These are phyloP conservation scores for Dalbergia cochinchinensis DNA, from an alignment of 306 rosid species.

Conservation along the genomic window DNA sequence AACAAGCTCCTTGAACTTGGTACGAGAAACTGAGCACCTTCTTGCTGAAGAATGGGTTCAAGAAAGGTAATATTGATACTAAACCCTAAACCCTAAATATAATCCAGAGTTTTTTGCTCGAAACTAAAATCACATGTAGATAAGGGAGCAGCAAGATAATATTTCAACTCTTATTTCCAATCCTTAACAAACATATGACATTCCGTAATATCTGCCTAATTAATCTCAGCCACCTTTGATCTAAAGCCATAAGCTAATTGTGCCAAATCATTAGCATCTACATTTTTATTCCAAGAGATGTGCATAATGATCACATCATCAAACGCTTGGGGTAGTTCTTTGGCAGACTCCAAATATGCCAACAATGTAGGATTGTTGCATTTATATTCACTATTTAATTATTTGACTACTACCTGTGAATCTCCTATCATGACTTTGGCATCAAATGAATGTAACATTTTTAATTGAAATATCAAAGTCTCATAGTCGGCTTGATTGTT, in stretches of 20 bases:
- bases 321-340: background rate
- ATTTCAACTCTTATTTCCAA: background rate
- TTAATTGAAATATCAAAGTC: too few relatives aligned
- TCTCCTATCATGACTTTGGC: background rate
- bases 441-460: background rate
- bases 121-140: too few relatives aligned
- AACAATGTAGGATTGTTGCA: too few relatives aligned
- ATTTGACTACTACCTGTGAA: background rate
- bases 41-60: too few relatives aligned
- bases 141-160: background rate
- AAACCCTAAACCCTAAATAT: too few relatives aligned
- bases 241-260: background rate
- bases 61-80: too few relatives aligned
- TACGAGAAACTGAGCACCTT: too few relatives aligned
- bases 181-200: too few relatives aligned
- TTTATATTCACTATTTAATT: background rate
- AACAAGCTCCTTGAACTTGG: too few relatives aligned
- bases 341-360: background rate
- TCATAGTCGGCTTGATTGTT: background rate
- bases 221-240: too few relatives aligned
- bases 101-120: too few relatives aligned
- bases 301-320: background rate
- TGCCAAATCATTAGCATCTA: background rate
- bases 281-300: background rate
- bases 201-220: too few relatives aligned